Conservation (phyloP, 1,139 yeast species). For the Pichia sp. region DNA sequence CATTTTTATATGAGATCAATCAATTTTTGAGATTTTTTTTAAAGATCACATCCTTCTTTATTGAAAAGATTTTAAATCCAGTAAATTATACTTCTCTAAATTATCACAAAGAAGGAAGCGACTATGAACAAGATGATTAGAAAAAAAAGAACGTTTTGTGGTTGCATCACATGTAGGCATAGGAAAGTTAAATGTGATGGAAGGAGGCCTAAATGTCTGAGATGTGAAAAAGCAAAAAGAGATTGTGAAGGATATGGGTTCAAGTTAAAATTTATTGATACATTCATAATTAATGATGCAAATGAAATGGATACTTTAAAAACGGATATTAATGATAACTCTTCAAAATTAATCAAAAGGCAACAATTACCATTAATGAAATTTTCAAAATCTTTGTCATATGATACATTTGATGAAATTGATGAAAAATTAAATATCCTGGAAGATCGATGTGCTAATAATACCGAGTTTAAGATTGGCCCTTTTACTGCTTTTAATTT, state of each 20-base stretch:
- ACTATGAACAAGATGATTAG: neutral
- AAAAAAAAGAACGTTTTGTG: slow-evolving; percentile 25
- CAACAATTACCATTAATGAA: slow-evolving; percentile 66
- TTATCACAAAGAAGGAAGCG: neutral
- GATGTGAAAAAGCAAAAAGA: slow-evolving; percentile 37
- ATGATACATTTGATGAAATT: slow-evolving; percentile 69
- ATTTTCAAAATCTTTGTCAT: slow-evolving; percentile 48
- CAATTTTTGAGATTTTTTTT: too few relatives aligned
- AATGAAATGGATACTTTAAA: slow-evolving; percentile 15
- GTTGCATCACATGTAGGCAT: slow-evolving; percentile 27
- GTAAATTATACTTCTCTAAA: neutral
- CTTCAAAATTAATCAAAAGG: slow-evolving; percentile 33
- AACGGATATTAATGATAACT: slow-evolving; percentile 12
- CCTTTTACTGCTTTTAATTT: slow-evolving; percentile 51
- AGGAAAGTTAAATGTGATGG: slow-evolving; percentile 30
- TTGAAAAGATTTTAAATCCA: too few relatives aligned
- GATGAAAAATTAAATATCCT: slow-evolving; percentile 60
- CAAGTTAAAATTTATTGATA: slow-evolving; percentile 65
- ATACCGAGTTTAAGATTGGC: slow-evolving; percentile 32
- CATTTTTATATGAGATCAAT: neutral
- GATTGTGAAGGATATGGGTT: slow-evolving; percentile 78
- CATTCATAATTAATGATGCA: slow-evolving; percentile 26
- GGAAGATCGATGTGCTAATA: slow-evolving; percentile 20
- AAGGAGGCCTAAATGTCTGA: slow-evolving; percentile 22
- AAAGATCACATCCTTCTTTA: too few relatives aligned